Evolutionary conservation across 495 filamentous ascomycete genomes (phyloP), one percentile per base, ranked within the genome.

Genomic region (Neurospora sp.): DNA sequence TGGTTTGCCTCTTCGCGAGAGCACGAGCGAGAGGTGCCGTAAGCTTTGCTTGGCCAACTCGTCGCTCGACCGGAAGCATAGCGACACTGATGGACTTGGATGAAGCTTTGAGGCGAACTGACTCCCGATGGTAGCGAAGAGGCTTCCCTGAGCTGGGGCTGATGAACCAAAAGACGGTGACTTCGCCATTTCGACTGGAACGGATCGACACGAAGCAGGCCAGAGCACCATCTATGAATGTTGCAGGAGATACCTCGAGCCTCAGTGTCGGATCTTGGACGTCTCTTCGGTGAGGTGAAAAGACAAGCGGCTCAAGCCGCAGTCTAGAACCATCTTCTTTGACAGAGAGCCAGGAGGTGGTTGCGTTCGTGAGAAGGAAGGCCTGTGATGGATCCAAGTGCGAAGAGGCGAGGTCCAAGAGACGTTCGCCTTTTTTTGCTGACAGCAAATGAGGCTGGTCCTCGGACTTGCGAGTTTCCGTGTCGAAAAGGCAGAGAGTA

Each of bases 341-440:
- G 1, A 40, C 74, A 6, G 69, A 69, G 11, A 83, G 69, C 83
- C 81, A 84, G 5, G 80, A 75, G 3, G 84, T 72, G 40, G 70
- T 78, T 31, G 76, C 78, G 69, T 83, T 88, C 9, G 89, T 91
- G 59, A 89, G 79, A 38, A 91, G 77, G 74, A 87, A 91, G 14
- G 88, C 78, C 35, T 89, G 85, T 9, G 84, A 84, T 5, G 74
- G 70, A 68, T 86, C 80, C n/a, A 80, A 76, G 22, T 81, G 74
- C 69, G 85, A 88, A 69, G 82, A 78, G 41, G 84, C 83, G 18
- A 89, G 70, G 69, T 86, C 85, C 31, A 91, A 74, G n/a, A 91
- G 87, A 81, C 85, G 87, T 40, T 77, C 72, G 22, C 31, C 72
- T 6, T 68, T 74, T 16, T 71, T 72, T 7, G 69, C 38, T 40